A percentile compares a stretch with the other conserved stretches of the same genome.
These are phyloP conservation scores for Tetradesmus lagerheimii DNA, from an alignment of 139 green algal genomes.

Conservation along the genomic window DNA sequence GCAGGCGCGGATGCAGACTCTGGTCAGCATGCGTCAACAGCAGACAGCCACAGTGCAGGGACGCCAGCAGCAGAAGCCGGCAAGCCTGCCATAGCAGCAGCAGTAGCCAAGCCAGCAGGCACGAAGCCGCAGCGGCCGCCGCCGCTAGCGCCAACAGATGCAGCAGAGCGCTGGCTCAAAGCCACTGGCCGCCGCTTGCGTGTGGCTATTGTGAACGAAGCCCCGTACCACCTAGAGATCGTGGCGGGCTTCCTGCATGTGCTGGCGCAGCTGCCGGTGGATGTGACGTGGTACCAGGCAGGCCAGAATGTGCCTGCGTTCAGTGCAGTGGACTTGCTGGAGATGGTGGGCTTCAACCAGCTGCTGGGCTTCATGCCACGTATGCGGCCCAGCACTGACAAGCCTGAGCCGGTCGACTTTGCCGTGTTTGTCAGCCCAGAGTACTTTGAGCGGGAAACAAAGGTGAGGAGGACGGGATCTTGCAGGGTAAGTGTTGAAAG, in stretches of 20 bases:
- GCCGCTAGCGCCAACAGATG: neutral
- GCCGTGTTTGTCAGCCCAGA: slow-evolving; percentile 46
- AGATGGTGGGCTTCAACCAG: slow-evolving; percentile 39
- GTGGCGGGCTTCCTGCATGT: slow-evolving; percentile 65
- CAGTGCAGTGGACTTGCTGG: slow-evolving; percentile 22
- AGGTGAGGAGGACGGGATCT: neutral
- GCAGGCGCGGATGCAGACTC: neutral
- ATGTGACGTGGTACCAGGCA: slow-evolving; percentile 56
- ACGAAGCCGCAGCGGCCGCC: neutral
- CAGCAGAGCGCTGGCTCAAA: neutral
- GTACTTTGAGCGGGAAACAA: slow-evolving; percentile 46
- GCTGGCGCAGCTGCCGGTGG: slow-evolving; percentile 62
- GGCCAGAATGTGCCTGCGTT: slow-evolving; percentile 6
- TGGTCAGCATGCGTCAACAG: neutral
- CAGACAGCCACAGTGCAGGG: neutral
- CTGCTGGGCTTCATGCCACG: slow-evolving; percentile 41
- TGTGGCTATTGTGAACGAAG: slow-evolving; percentile 68
- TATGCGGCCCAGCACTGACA: slow-evolving; percentile 14
- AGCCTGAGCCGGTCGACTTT: slow-evolving; percentile 35
- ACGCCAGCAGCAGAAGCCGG: neutral
- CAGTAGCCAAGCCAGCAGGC: neutral
- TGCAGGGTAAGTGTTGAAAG: neutral
- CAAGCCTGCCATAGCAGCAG: neutral
- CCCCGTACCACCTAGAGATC: slow-evolving; percentile 68
- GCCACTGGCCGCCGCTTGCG: slow-evolving; percentile 46